These are phyloP conservation scores for Sistotremastrum suecicum DNA, from an alignment of 768 basidiomycete genomes.

Conservation along the genomic window DNA sequence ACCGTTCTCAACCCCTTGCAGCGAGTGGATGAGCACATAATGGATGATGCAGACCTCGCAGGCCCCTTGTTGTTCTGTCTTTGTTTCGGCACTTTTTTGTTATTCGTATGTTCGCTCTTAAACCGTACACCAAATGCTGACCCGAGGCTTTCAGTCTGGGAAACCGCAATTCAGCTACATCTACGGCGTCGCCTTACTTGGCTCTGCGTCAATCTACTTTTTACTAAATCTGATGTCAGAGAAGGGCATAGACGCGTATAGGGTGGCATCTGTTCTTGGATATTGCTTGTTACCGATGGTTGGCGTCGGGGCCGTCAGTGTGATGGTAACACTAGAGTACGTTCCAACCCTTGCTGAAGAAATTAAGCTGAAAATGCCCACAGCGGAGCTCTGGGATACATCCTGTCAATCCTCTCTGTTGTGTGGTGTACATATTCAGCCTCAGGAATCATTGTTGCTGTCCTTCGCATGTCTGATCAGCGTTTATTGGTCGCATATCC, in stretches of 20 bases:
- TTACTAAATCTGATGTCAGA: slow-evolving; percentile 97
- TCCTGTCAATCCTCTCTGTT: slow-evolving; percentile 70
- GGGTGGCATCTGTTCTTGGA: slow-evolving; percentile 87
- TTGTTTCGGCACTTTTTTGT: slow-evolving; percentile 83
- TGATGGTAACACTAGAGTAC: slow-evolving; percentile 78
- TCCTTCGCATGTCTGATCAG: slow-evolving; percentile 91
- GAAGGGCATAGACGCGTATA: slow-evolving; percentile 88
- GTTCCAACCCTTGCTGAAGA: slow-evolving; percentile 18
- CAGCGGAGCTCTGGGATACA: slow-evolving; percentile 76
- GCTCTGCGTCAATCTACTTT: slow-evolving; percentile 81
- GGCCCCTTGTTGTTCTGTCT: slow-evolving; percentile 93
- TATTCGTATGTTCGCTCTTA: slow-evolving; percentile 55
- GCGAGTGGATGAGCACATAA: slow-evolving; percentile 76
- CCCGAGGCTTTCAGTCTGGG: slow-evolving; percentile 54
- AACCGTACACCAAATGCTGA: neutral
- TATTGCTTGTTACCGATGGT: slow-evolving; percentile 98
- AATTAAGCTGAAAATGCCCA: slow-evolving; percentile 4
- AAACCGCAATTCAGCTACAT: slow-evolving; percentile 99
- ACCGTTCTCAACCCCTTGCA: slow-evolving; percentile 91
- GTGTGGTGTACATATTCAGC: slow-evolving; percentile 97
- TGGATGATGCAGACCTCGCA: slow-evolving; percentile 98
- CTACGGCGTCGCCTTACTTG: slow-evolving; percentile 94
- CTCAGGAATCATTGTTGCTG: slow-evolving; percentile 89
- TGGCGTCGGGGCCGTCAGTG: slow-evolving; percentile 78
- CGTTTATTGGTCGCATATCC: slow-evolving; percentile 93